Percentiles rank a stretch among this genome's conserved stretches.
Evolutionary conservation across 257 asterid species (phyloP).

Genomic region (Coffea canephora): DNA sequence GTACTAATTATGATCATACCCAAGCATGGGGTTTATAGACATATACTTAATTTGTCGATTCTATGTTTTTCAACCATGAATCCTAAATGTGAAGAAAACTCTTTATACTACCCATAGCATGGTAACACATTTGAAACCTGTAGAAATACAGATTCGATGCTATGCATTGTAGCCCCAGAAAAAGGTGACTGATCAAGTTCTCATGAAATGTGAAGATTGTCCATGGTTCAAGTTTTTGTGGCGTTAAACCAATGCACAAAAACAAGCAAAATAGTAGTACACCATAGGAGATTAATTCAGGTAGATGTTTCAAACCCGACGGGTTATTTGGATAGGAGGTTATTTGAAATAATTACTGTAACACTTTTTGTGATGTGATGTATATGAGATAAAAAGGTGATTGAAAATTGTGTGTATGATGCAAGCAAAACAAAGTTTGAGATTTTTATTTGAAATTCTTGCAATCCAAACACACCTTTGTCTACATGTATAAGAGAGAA

Average conservation of each 20-base stretch:
- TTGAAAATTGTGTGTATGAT: no score
- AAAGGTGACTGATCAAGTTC: background rate
- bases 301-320: background rate
- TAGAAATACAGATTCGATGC: background rate
- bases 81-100: background rate
- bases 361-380: no score
- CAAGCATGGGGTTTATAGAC: background rate
- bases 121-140: background rate
- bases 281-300: background rate
- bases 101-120: no score
- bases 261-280: background rate
- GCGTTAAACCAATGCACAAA: background rate
- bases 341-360: no score
- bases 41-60: no score
- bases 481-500: no score
- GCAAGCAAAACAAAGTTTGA: no score
- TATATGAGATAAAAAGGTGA: no score
- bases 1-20: background rate
- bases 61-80: background rate
- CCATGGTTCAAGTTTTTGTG: background rate
- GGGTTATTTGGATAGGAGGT: background rate
- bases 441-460: no score
- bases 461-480: no score
- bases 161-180: no score
- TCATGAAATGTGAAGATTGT: background rate